phyloP scores from a whole-genome alignment of 495 filamentous ascomycete species.

The Immersiella caudata region DNA sequence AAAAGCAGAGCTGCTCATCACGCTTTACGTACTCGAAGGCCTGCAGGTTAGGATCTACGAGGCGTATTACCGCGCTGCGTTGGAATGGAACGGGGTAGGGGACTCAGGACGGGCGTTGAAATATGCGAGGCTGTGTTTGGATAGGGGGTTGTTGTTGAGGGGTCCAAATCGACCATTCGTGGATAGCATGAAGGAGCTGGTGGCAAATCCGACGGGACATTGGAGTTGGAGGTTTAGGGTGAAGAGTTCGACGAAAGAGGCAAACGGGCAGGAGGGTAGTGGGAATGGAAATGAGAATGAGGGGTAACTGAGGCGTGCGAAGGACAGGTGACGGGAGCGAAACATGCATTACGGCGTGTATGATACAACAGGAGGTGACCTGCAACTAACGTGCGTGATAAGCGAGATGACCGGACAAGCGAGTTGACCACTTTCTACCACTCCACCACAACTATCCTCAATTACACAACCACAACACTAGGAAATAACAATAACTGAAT shows the following conservation, averaged over 20 bases:
- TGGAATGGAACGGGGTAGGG: slow-evolving; percentile 42
- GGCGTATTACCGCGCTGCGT: slow-evolving; percentile 41
- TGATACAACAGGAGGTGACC: too few relatives aligned
- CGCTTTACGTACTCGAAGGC: slow-evolving; percentile 41
- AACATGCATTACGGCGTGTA: too few relatives aligned
- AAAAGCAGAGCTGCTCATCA: slow-evolving; percentile 38
- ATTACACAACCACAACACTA: too few relatives aligned
- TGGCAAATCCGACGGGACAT: slow-evolving; percentile 29
- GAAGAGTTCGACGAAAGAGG: not conserved
- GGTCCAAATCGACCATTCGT: slow-evolving; percentile 38
- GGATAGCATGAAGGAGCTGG: slow-evolving; percentile 35
- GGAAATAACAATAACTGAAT: too few relatives aligned
- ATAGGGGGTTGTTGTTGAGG: slow-evolving; percentile 31
- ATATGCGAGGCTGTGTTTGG: slow-evolving; percentile 35
- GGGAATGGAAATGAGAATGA: too few relatives aligned
- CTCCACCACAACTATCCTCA: too few relatives aligned
- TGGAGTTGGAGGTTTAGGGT: slow-evolving; percentile 40
- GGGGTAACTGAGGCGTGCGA: too few relatives aligned
- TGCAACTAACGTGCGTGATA: too few relatives aligned
- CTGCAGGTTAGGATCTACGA: slow-evolving; percentile 36
- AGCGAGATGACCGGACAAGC: too few relatives aligned
- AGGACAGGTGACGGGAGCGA: too few relatives aligned
- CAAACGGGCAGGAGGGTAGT: too few relatives aligned
- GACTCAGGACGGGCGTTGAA: slow-evolving; percentile 30
- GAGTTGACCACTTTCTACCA: too few relatives aligned